phyloP scores from a whole-genome alignment of 129 eudicot species.

The Cynara cardunculus region DNA sequence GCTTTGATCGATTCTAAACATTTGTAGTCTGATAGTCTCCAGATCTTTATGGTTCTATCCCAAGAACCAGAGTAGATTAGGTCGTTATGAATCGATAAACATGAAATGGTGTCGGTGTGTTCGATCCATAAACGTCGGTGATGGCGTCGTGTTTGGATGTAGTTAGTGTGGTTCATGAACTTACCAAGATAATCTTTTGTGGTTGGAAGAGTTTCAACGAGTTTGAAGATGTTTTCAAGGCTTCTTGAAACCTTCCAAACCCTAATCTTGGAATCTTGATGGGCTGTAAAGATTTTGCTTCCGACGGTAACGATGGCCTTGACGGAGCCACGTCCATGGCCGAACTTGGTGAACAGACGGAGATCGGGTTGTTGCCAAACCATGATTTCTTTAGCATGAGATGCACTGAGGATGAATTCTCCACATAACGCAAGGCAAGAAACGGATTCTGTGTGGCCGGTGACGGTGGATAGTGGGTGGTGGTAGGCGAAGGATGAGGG shows the following conservation, averaged over 20 bases:
- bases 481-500: conserved; percentile 24
- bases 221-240: conserved; percentile 63
- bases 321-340: conserved; percentile 77
- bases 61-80: conserved; percentile 85
- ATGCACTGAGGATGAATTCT: conserved; percentile 74
- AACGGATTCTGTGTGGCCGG: conserved; percentile 72
- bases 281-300: conserved; percentile 67
- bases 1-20: conserved; percentile 84
- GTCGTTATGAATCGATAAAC: conserved; percentile 54
- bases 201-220: conserved; percentile 70
- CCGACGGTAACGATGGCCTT: conserved; percentile 65
- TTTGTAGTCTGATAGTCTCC: conserved; percentile 71
- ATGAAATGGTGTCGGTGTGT: conserved; percentile 74
- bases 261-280: conserved; percentile 80
- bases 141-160: conserved; percentile 65
- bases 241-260: conserved; percentile 77
- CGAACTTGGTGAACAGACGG: conserved; percentile 54
- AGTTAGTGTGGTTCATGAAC: conserved; percentile 65
- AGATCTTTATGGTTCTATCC: conserved; percentile 81
- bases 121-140: conserved; percentile 76
- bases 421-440: conserved; percentile 83
- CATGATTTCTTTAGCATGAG: conserved; percentile 79
- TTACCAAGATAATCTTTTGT: conserved; percentile 67
- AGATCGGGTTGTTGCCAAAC: conserved; percentile 94
- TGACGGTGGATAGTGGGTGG: conserved; percentile 49